A percentile compares a stretch with the other conserved stretches of the same genome.
phyloP scores from a whole-genome alignment of 2,329 filamentous ascomycete species.

The Penicillium fuscoglaucum region DNA sequence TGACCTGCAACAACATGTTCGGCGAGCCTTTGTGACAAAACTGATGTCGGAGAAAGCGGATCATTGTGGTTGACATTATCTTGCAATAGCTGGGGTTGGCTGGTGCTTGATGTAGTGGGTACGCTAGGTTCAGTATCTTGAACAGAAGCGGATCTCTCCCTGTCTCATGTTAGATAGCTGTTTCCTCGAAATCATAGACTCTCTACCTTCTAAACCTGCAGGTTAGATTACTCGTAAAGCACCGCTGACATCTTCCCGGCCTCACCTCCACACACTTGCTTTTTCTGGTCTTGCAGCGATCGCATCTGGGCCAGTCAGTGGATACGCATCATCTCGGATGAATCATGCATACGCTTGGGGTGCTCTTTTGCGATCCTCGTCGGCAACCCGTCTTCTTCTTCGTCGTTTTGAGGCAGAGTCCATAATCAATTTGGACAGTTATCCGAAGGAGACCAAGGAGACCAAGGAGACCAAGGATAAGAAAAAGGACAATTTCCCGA shows the following conservation, averaged over 20 bases:
- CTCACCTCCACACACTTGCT: slow-evolving; percentile 36
- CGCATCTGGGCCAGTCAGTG: slow-evolving; percentile 24
- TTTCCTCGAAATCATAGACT: neutral
- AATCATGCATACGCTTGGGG: slow-evolving; percentile 29
- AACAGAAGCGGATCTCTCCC: neutral
- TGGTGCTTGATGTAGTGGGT: neutral
- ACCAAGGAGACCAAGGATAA: neutral
- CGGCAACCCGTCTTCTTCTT: slow-evolving; percentile 31
- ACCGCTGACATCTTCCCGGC: slow-evolving; percentile 32
- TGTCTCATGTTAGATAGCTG: neutral
- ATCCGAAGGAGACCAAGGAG: neutral
- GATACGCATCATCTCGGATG: neutral
- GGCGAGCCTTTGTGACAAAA: slow-evolving; percentile 13
- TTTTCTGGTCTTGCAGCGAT: slow-evolving; percentile 39
- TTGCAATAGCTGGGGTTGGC: neutral
- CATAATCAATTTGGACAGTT: neutral
- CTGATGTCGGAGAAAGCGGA: slow-evolving; percentile 16
- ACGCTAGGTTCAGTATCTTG: neutral
- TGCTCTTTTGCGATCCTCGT: slow-evolving; percentile 38
- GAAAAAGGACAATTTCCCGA: neutral
- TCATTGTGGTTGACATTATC: slow-evolving; percentile 22
- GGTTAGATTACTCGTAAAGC: slow-evolving; percentile 11
- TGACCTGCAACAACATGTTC: slow-evolving; percentile 16
- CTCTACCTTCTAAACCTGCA: slow-evolving; percentile 22
- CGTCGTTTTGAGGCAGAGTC: slow-evolving; percentile 12